phyloP scores from a whole-genome alignment of 805 yeast species.

The Metschnikowia lachancei region DNA sequence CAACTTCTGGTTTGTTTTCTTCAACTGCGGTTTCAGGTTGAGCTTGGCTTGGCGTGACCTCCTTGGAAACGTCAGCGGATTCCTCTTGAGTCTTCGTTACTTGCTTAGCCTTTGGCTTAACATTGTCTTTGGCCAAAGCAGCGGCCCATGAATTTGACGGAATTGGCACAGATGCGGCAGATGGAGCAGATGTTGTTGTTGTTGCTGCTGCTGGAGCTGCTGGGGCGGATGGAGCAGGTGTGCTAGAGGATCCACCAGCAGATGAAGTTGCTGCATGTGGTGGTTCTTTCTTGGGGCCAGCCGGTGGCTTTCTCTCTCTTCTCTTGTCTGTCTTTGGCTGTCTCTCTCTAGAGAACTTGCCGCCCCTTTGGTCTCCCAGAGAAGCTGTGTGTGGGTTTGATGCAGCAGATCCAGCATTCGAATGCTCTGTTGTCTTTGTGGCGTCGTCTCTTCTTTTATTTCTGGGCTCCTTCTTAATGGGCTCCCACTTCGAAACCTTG shows the following conservation, averaged over 20 bases:
- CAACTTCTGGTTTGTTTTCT: slow-evolving; percentile 4
- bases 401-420: slow-evolving; percentile 3
- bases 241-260: no score
- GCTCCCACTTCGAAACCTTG: slow-evolving; percentile 90
- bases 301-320: slow-evolving; percentile 16
- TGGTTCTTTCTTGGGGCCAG: slow-evolving; percentile 16
- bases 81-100: slow-evolving; percentile 17
- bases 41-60: not conserved
- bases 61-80: slow-evolving; percentile 8
- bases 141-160: slow-evolving; percentile 44
- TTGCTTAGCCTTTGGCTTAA: slow-evolving; percentile 31
- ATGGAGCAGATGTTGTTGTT: slow-evolving; percentile 20
- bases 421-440: slow-evolving; percentile 11
- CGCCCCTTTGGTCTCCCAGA: slow-evolving; percentile 9
- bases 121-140: slow-evolving; percentile 38
- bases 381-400: slow-evolving; percentile 2
- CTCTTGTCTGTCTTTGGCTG: slow-evolving; percentile 16
- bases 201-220: slow-evolving; percentile 21
- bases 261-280: slow-evolving; percentile 15
- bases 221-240: slow-evolving; percentile 18
- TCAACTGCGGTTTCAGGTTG: slow-evolving; percentile 1
- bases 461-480: slow-evolving; percentile 70
- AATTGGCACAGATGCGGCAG: slow-evolving; percentile 20
- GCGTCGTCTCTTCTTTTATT: slow-evolving; percentile 38
- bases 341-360: slow-evolving; percentile 16